Percentiles rank a stretch among this genome's conserved stretches.
phyloP scores from a whole-genome alignment of 495 filamentous ascomycete genomes.

The Penicillium fimorum region DNA sequence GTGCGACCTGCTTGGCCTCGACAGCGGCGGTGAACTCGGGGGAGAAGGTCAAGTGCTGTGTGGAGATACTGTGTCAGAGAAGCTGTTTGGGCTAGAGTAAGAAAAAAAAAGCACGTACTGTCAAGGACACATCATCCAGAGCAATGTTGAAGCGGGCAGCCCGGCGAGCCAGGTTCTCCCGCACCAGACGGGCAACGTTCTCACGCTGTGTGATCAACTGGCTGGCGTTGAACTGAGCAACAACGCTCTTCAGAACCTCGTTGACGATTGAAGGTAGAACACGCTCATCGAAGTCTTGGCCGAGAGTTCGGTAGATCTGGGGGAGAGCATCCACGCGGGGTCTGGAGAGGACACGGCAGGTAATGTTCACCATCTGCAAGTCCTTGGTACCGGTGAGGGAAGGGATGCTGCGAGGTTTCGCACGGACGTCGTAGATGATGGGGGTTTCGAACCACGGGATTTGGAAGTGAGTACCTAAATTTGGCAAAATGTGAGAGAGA shows the following conservation, averaged over 20 bases:
- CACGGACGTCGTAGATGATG: constrained; percentile 95
- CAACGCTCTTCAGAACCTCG: constrained; percentile 97
- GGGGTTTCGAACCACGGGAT: constrained; percentile 98
- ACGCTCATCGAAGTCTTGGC: constrained; percentile 94
- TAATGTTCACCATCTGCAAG: constrained; percentile 99
- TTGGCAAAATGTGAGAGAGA: constrained; percentile 20
- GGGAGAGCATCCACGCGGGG: constrained; percentile 85
- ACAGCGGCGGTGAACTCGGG: constrained; percentile 98
- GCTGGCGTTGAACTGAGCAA: constrained; percentile 98
- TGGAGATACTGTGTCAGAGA: constrained; percentile 22
- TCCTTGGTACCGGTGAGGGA: constrained; percentile 99
- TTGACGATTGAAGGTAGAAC: constrained; percentile 98
- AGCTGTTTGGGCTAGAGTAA: not conserved
- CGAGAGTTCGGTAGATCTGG: constrained; percentile 94
- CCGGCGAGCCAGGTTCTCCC: constrained; percentile 86
- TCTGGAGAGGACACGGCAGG: constrained; percentile 96
- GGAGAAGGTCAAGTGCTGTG: constrained; percentile 94
- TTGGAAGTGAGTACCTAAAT: constrained; percentile 80
- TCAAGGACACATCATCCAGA: constrained; percentile 95
- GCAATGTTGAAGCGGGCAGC: constrained; percentile 96
- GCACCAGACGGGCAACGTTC: constrained; percentile 85
- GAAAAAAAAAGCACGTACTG: constrained; percentile 57
- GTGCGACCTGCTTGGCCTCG: constrained; percentile 98
- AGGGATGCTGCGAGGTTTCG: constrained; percentile 92
- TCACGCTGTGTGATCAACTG: constrained; percentile 98